Base-by-base conservation (phyloP, 208 protist genomes). In the Acanthamoeba healyi region DNA sequence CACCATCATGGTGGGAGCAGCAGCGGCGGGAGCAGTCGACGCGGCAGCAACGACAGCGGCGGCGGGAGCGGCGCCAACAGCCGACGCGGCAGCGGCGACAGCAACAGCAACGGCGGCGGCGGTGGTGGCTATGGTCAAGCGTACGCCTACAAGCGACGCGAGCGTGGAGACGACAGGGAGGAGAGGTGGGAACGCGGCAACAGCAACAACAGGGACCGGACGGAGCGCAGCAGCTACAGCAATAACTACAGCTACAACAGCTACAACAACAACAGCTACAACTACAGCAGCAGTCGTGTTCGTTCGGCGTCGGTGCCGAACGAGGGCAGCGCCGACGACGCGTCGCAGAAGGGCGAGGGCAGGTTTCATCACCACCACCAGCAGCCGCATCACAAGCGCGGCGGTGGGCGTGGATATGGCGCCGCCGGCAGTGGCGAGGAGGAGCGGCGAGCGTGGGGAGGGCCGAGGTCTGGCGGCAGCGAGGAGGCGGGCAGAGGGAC, bases 121-220 rank as follows among this genome's bases (percentile, higher is more conserved):
- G n/a, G n/a, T n/a, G n/a, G n/a, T n/a, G n/a, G n/a, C n/a, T n/a
- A n/a, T n/a, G n/a, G n/a, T n/a, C n/a, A n/a, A n/a, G n/a, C n/a
- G n/a, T n/a, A n/a, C n/a, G n/a, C n/a, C n/a, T n/a, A 54, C 58
- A 67, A 67, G 58, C 58, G 58, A 34, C 58, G 58, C n/a, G 58
- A 67, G 58, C 22, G 58, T n/a, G n/a, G n/a, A 5, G 58, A 67
- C 12, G 51, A 58, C 14, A 17, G 17, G 29, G 58, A 67, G 58
- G 58, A 67, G n/a, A 29, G 58, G 58, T 67, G 58, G 58, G 58
- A 67, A n/a, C 58, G 58, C 58, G 56, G 56, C 56, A 29, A 22
- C 15, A 34, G 58, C 9, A 7, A 1, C 65, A 12, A 10, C 51
- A 4, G 44, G 44, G 51, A 58, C 19, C 51, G 17, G 14, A 4